Conservation (phyloP, 2,329 filamentous ascomycete species). For the Paraphoma chrysanthemicola region DNA sequence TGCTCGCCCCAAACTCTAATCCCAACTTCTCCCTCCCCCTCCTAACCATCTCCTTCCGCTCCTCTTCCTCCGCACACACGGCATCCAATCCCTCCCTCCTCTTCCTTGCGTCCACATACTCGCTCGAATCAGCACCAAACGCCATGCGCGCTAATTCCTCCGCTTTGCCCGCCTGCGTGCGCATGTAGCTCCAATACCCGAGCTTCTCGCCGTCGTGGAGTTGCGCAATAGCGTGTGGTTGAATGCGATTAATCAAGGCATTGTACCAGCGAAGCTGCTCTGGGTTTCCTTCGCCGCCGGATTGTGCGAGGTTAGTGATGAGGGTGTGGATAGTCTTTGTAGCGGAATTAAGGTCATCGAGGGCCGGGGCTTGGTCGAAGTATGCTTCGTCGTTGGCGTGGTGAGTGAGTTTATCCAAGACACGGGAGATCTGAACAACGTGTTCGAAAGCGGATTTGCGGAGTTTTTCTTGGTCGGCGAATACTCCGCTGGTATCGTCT, state of each 20-base stretch:
- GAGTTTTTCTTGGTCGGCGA: constrained; percentile 6
- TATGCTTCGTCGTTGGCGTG: too few relatives aligned
- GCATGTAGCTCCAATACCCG: background rate
- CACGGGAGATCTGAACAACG: background rate
- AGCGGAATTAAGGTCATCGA: background rate
- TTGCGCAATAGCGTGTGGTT: constrained; percentile 3
- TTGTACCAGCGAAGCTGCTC: constrained; percentile 19
- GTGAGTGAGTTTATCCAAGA: too few relatives aligned
- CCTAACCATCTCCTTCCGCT: too few relatives aligned
- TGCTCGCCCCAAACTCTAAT: too few relatives aligned
- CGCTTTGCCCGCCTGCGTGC: background rate
- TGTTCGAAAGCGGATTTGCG: constrained; percentile 3
- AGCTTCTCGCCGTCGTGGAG: background rate
- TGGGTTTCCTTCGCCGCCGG: constrained; percentile 1
- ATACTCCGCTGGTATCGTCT: background rate
- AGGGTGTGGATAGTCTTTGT: constrained; percentile 1
- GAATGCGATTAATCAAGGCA: constrained; percentile 13
- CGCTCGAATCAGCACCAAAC: too few relatives aligned
- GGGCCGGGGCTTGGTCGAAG: too few relatives aligned
- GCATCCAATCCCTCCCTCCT: too few relatives aligned
- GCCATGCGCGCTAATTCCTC: too few relatives aligned
- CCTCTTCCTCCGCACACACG: too few relatives aligned
- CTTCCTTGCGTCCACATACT: too few relatives aligned
- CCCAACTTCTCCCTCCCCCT: too few relatives aligned
- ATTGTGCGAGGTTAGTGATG: constrained; percentile 6